Percentiles rank a stretch among this genome's conserved stretches.
Conservation (phyloP, 2,329 filamentous ascomycete genomes). For the Pseudofabraea citricarpa region DNA sequence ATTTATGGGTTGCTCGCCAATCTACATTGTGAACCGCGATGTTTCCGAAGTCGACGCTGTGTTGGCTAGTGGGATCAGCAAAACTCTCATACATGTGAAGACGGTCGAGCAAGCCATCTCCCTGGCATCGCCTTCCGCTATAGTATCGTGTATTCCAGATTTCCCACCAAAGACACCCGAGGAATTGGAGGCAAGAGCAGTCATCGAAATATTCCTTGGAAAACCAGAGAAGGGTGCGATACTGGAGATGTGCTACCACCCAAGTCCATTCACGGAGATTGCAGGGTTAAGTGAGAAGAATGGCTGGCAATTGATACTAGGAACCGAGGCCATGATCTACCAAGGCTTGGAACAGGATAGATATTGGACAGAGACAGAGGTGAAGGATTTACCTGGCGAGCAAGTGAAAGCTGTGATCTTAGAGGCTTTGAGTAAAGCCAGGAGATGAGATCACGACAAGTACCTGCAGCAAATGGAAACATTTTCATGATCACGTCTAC, state of each 20-base stretch:
- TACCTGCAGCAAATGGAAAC: no score
- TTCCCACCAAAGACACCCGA: conserved; percentile 14
- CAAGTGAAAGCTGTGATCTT: conserved; percentile 15
- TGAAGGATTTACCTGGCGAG: conserved; percentile 14
- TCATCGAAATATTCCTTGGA: conserved; percentile 13
- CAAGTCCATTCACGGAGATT: conserved; percentile 16
- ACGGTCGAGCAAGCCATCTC: conserved; percentile 11
- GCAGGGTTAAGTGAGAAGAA: conserved; percentile 8
- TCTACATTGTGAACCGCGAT: conserved; percentile 18
- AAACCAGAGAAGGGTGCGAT: conserved; percentile 18
- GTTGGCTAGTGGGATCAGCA: conserved; percentile 12
- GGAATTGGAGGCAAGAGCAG: conserved; percentile 14
- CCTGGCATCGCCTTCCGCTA: conserved; percentile 8
- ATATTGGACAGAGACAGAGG: conserved; percentile 14
- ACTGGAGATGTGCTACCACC: conserved; percentile 22
- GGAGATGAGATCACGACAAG: no score
- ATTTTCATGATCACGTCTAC: no score
- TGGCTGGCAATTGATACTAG: conserved; percentile 18
- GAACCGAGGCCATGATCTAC: conserved; percentile 23
- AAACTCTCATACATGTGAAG: conserved; percentile 13
- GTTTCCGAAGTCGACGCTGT: conserved; percentile 14
- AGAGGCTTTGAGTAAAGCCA: conserved; percentile 11
- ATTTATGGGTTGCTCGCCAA: conserved; percentile 11
- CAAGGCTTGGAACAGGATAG: conserved; percentile 18
- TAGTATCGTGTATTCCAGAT: conserved; percentile 17